Conservation (phyloP, 2,329 filamentous ascomycete species). For the Neopestalotiopsis sp. region DNA sequence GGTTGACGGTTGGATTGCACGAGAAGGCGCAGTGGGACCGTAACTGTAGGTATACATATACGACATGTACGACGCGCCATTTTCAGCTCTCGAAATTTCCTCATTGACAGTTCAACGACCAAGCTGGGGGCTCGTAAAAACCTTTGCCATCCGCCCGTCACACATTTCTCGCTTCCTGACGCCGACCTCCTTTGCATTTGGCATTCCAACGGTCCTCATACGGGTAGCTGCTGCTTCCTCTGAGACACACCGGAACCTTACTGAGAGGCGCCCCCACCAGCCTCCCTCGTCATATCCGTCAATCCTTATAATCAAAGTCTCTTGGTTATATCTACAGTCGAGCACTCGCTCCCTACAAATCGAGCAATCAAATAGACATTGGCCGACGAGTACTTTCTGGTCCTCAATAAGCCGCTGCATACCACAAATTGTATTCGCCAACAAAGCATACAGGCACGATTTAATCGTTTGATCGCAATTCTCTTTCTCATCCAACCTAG, state of each 20-base stretch:
- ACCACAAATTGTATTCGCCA: too few species aligned
- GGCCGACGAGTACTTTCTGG: not conserved
- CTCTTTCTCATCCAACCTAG: too few species aligned
- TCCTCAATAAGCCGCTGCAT: too few species aligned
- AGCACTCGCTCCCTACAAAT: not conserved
- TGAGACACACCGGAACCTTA: not conserved
- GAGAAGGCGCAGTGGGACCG: not conserved
- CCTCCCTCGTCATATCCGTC: not conserved
- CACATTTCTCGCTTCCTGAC: not conserved
- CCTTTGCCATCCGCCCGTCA: not conserved
- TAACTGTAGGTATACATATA: not conserved
- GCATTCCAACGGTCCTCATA: not conserved
- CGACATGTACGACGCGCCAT: not conserved
- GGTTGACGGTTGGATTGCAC: not conserved
- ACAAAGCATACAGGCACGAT: too few species aligned
- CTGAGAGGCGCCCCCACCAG: not conserved
- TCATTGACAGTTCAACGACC: not conserved
- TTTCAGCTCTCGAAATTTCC: not conserved
- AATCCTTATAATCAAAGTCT: not conserved
- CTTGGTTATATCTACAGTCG: not conserved
- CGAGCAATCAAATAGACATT: not conserved
- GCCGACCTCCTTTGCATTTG: not conserved
- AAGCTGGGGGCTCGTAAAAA: not conserved
- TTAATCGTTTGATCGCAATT: too few species aligned
- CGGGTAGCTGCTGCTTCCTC: not conserved